Evolutionary conservation across 495 filamentous ascomycete species (phyloP).

Genomic region (Letharia lupina): DNA sequence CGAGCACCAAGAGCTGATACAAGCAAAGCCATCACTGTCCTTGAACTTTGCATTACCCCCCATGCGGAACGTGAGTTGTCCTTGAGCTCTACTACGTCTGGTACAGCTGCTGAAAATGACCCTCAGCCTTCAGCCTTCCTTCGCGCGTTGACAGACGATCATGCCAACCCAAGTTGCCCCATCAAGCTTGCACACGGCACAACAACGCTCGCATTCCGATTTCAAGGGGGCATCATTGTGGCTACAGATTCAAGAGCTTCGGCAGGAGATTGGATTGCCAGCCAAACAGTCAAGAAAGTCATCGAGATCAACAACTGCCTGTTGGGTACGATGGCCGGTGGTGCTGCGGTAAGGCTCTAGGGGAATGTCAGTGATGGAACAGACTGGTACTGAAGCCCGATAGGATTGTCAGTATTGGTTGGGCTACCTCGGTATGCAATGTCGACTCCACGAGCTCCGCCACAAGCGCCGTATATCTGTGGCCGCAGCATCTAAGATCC

Average conservation of each 20-base stretch:
- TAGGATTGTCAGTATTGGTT: conserved; percentile 99
- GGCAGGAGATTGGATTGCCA: conserved; percentile 96
- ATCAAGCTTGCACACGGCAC: conserved; percentile 99
- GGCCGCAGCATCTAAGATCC: conserved; percentile 94
- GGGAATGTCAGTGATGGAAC: conserved; percentile 8
- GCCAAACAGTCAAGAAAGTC: conserved; percentile 99
- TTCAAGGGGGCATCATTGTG: conserved; percentile 96
- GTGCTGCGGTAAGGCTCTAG: conserved; percentile 65
- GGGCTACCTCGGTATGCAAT: conserved; percentile 96
- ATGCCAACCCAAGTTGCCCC: conserved; percentile 88
- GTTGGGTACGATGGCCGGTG: conserved; percentile 96
- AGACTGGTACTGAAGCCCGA: conserved; percentile 13
- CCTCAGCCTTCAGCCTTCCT: conserved; percentile 78
- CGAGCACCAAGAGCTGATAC: conserved; percentile 65
- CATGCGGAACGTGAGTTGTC: conserved; percentile 68
- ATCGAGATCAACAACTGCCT: conserved; percentile 88
- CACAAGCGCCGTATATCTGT: conserved; percentile 98
- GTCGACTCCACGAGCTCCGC: conserved; percentile 95
- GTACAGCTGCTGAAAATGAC: conserved; percentile 17
- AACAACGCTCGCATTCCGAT: conserved; percentile 95
- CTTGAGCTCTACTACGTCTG: conserved; percentile 1
- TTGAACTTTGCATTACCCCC: conserved; percentile 91
- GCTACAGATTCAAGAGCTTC: conserved; percentile 95
- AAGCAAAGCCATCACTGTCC: conserved; percentile 60
- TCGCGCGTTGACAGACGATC: conserved; percentile 92